phyloP scores from a whole-genome alignment of 495 filamentous ascomycete genomes.

The Hamigera avellanea region DNA sequence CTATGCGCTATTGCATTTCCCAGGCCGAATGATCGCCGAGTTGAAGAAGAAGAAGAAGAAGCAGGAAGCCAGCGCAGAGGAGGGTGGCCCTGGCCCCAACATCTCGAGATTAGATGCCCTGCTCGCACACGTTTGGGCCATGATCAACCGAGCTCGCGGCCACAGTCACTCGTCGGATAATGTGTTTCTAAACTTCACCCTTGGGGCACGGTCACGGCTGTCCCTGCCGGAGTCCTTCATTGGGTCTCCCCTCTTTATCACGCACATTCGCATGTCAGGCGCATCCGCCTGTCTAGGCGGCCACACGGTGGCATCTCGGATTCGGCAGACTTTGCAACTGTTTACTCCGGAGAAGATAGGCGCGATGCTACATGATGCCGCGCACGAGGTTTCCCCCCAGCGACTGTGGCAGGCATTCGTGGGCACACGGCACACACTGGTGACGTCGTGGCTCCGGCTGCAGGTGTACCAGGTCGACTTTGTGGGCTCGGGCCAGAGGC shows the following conservation, averaged over 20 bases:
- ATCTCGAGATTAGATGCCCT: constrained; percentile 12
- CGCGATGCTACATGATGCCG: constrained; percentile 19
- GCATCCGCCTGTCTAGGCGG: too few species aligned
- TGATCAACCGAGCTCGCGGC: constrained; percentile 20
- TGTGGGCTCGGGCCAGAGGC: constrained; percentile 4
- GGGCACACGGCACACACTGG: constrained; percentile 19
- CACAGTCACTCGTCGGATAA: constrained; percentile 5
- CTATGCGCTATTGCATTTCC: neutral
- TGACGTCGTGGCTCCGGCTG: constrained; percentile 27
- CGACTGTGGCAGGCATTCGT: constrained; percentile 27
- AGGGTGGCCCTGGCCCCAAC: constrained; percentile 6
- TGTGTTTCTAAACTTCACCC: constrained; percentile 20
- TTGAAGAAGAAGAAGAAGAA: neutral
- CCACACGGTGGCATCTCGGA: constrained; percentile 15
- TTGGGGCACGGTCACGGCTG: constrained; percentile 20
- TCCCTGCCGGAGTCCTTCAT: constrained; percentile 22
- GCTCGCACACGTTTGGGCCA: constrained; percentile 27
- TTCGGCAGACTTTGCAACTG: constrained; percentile 13
- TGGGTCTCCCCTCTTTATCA: constrained; percentile 25
- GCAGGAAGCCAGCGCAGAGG: neutral
- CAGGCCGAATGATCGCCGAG: too few species aligned
- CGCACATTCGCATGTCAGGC: too few species aligned
- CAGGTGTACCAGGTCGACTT: constrained; percentile 28
- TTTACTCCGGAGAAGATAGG: constrained; percentile 22
- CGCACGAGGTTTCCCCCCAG: constrained; percentile 22